Evolutionary conservation across 345 rosid species (phyloP), one percentile per base, ranked within the genome.

Genomic region (Eucalyptus caleyi): DNA sequence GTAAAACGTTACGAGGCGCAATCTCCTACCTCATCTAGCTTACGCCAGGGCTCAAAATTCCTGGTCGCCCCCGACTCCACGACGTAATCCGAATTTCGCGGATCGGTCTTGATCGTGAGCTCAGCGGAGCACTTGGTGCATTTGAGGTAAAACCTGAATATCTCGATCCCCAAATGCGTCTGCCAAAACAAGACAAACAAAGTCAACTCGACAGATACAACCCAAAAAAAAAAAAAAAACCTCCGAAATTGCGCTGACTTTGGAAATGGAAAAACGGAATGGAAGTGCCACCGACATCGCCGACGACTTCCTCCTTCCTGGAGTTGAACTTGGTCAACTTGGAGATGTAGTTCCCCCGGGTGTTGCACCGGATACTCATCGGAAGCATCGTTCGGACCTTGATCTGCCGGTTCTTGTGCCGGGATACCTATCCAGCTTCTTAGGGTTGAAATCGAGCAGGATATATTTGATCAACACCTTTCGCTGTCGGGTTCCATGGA

Each of bases 21-120:
- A 53, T 53, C 59, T 19, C 4, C 59, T 80, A 94, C 97, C 97
- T 95, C 99, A 89, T 98, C 99, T 91, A 94, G 96, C 1, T 95
- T 95, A 62, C 98, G 97, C 99, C 99, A 97, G 44, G 99, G 99
- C 89, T 98, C 99, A 37, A 94, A 97, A 92, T 98, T 98, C 60
- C 69, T 1, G 6, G 34, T 60, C n/a, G 0, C 34, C 16, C 32
- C 32, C 30, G 0, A 60, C 32, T 60, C 67, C 67, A 60, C 67
- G n/a, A 3, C n/a, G n/a, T 26, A 60, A 60, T 60, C n/a, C 15
- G 16, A 60, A 60, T 12, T 60, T 14, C 32, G 69, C 2, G 69
- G 18, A 13, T 62, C 69, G 34, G 69, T 62, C 16, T 62, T 30
- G 69, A 62, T 62, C 16, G 34, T 12, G 69, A 62, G 69, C 77